phyloP scores from a whole-genome alignment of 2,329 filamentous ascomycete genomes.

The Emmonsia crescens region DNA sequence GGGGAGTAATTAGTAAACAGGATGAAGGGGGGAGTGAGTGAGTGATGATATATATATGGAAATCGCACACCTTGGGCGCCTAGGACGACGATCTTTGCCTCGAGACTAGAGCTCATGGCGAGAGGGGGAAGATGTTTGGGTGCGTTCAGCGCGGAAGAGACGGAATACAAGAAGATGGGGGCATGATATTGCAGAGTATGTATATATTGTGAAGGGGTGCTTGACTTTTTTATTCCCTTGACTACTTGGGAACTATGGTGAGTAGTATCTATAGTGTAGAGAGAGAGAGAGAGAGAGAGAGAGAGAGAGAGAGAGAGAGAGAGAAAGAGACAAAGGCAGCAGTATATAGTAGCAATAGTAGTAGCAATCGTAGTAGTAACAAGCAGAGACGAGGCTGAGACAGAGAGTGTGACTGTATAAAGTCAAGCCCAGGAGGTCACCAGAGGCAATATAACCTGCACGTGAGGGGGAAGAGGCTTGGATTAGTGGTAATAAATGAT shows the following conservation, averaged over 20 bases:
- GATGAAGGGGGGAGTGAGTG: not conserved
- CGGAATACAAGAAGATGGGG: not conserved
- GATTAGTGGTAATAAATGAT: not conserved
- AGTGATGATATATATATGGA: not conserved
- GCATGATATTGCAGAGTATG: not conserved
- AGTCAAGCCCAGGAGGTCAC: not conserved
- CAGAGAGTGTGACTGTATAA: not conserved
- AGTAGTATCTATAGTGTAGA: not conserved
- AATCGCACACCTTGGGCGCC: constrained; percentile 37
- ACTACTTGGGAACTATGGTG: not conserved
- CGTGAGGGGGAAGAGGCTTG: not conserved
- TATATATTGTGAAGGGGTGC: not conserved
- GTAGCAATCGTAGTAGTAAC: not conserved
- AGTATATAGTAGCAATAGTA: not conserved
- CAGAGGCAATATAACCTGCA: not conserved
- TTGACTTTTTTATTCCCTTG: not conserved
- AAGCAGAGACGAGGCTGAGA: not conserved
- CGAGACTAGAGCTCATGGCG: constrained; percentile 38
- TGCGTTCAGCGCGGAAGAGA: constrained; percentile 54
- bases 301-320: no score
- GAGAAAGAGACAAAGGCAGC: not conserved
- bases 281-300: not conserved
- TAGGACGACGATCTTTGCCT: constrained; percentile 44
- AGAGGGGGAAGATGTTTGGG: not conserved
- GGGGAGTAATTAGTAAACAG: not conserved